Conservation (phyloP, 1,284 basidiomycete species). For the Schizophyllum commune region DNA sequence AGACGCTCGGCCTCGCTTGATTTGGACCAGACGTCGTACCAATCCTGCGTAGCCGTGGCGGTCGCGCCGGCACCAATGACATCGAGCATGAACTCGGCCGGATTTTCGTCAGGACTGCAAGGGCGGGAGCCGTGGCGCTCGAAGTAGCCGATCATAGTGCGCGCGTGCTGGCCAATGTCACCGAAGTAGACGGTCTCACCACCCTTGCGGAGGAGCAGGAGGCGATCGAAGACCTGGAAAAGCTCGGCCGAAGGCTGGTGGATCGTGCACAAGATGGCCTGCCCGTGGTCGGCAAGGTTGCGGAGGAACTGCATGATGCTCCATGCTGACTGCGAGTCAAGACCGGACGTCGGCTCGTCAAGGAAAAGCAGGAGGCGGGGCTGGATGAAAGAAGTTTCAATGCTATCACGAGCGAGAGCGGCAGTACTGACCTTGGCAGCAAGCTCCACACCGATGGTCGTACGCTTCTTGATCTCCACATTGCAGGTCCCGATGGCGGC, state of each 20-base stretch:
- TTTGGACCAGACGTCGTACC: conserved; percentile 37
- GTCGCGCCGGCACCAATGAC: conserved; percentile 62
- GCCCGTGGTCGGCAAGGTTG: conserved; percentile 71
- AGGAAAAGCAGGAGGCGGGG: conserved; percentile 76
- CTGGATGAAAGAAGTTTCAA: conserved; percentile 27
- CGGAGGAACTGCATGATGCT: conserved; percentile 74
- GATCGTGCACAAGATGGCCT: conserved; percentile 63
- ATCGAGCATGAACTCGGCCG: conserved; percentile 66
- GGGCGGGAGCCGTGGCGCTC: conserved; percentile 47
- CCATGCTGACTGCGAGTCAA: conserved; percentile 90
- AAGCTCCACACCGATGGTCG: conserved; percentile 80
- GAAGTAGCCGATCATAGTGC: conserved; percentile 57
- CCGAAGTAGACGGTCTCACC: conserved; percentile 71
- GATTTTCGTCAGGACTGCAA: conserved; percentile 39
- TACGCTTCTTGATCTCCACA: conserved; percentile 75
- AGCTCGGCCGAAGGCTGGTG: conserved; percentile 63
- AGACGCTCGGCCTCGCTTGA: conserved; percentile 28
- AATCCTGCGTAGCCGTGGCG: conserved; percentile 34
- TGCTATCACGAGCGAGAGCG: background rate
- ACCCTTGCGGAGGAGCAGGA: conserved; percentile 51
- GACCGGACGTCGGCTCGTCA: conserved; percentile 78
- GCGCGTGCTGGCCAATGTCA: conserved; percentile 49
- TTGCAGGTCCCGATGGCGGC: conserved; percentile 74
- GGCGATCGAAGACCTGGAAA: conserved; percentile 61
- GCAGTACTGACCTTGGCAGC: conserved; percentile 46